Evolutionary conservation across 73 alveolate species (phyloP).

Genomic region (Tetrahymena malaccensis): DNA sequence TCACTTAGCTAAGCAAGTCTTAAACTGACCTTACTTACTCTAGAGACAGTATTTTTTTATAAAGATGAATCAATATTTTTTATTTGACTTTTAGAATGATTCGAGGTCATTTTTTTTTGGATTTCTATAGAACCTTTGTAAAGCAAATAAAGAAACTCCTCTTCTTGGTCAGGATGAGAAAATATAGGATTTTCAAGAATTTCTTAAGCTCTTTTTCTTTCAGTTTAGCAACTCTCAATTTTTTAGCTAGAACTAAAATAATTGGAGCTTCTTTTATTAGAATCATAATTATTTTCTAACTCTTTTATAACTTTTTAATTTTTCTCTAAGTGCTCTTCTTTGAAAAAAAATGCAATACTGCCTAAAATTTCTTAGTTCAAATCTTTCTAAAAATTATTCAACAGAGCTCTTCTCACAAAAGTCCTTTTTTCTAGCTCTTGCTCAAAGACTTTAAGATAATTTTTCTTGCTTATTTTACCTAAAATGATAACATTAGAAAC

Average conservation of each 20-base stretch:
- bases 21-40: background rate
- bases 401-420: background rate
- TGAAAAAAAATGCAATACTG: background rate
- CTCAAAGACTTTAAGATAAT: background rate
- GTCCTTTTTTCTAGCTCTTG: background rate
- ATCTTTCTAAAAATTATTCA: background rate
- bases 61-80: background rate
- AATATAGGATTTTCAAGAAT: background rate
- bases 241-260: background rate
- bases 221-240: background rate
- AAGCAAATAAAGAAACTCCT: background rate
- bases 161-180: background rate
- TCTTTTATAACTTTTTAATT: background rate
- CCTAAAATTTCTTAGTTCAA: background rate
- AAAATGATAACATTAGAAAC: background rate
- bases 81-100: background rate
- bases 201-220: background rate
- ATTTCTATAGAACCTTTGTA: background rate
- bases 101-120: background rate
- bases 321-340: background rate
- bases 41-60: background rate
- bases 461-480: background rate
- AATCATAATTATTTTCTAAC: background rate
- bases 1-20: background rate
- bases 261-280: background rate